phyloP scores from a whole-genome alignment of 176 grass and related monocot genomes.

The Triticum monococcum region DNA sequence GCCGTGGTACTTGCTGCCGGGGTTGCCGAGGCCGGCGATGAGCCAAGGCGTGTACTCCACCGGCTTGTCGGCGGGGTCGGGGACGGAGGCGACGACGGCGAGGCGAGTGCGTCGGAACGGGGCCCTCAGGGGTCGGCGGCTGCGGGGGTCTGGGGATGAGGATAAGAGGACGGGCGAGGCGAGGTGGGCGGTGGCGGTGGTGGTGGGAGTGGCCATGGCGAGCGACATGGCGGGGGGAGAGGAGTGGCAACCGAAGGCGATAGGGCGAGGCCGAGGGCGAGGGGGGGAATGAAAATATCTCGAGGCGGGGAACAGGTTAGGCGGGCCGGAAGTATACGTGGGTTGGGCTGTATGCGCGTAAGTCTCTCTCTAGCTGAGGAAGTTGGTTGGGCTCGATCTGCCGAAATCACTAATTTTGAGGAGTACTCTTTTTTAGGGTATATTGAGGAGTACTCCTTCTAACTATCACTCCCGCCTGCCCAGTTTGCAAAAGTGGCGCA shows the following conservation, averaged over 20 bases:
- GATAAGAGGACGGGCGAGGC: constrained; percentile 6
- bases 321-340: not conserved
- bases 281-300: constrained; percentile 11
- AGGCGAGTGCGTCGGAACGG: not conserved
- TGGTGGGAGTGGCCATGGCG: constrained; percentile 27
- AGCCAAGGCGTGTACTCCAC: constrained; percentile 94
- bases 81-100: constrained; percentile 46
- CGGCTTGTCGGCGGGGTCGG: constrained; percentile 46
- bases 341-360: too few relatives aligned
- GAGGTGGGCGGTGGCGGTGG: constrained; percentile 19
- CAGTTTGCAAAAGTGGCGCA: too few relatives aligned
- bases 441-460: too few relatives aligned
- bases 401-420: too few relatives aligned
- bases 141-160: not conserved
- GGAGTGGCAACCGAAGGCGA: not conserved
- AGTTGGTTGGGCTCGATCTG: too few relatives aligned
- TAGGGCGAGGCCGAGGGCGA: not conserved
- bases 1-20: constrained; percentile 84
- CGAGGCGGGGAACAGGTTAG: not conserved
- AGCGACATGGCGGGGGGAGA: constrained; percentile 28
- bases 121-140: not conserved
- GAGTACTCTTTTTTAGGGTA: too few relatives aligned
- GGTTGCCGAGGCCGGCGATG: constrained; percentile 91
- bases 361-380: too few relatives aligned
- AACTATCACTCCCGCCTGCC: too few relatives aligned